A percentile compares a stretch with the other conserved stretches of the same genome.
These are phyloP conservation scores for Lentinula aciculospora DNA, from an alignment of 768 basidiomycete species.

Conservation along the genomic window DNA sequence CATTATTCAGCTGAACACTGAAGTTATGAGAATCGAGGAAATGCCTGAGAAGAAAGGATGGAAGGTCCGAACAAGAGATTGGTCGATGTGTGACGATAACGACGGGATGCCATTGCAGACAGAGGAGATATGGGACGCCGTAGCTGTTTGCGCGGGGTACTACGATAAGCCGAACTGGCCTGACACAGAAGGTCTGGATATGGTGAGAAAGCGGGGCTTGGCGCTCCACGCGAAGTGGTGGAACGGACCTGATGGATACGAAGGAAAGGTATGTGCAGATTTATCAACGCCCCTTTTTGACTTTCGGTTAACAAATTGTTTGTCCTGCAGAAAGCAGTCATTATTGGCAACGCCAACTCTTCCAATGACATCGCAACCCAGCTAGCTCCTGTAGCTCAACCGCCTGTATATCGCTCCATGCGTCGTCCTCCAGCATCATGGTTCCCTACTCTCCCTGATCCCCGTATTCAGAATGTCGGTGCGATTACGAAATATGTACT, in stretches of 20 bases:
- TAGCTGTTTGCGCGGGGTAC: slow-evolving; percentile 30
- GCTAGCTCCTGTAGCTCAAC: slow-evolving; percentile 27
- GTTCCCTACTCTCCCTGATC: slow-evolving; percentile 35
- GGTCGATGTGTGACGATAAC: slow-evolving; percentile 16
- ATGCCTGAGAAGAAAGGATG: slow-evolving; percentile 24
- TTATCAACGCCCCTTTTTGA: neutral
- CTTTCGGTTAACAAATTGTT: neutral
- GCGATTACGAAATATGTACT: slow-evolving; percentile 29
- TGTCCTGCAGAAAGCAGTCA: slow-evolving; percentile 30
- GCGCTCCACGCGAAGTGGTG: slow-evolving; percentile 37
- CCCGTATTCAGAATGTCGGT: slow-evolving; percentile 37
- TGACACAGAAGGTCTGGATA: slow-evolving; percentile 32
- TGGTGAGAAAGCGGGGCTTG: slow-evolving; percentile 23
- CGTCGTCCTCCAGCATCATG: slow-evolving; percentile 32
- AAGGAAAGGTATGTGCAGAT: slow-evolving; percentile 21
- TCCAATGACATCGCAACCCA: slow-evolving; percentile 48
- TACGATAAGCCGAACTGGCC: slow-evolving; percentile 43
- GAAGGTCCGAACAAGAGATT: slow-evolving; percentile 32
- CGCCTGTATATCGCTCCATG: slow-evolving; percentile 40
- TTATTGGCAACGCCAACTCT: slow-evolving; percentile 48
- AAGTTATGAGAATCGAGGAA: slow-evolving; percentile 34
- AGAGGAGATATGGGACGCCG: slow-evolving; percentile 42
- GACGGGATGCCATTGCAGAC: slow-evolving; percentile 14
- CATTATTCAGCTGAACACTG: slow-evolving; percentile 32
- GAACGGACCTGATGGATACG: slow-evolving; percentile 32